Base-by-base conservation (phyloP, 1,284 basidiomycete species). In the Mycocalia duriaeana region DNA sequence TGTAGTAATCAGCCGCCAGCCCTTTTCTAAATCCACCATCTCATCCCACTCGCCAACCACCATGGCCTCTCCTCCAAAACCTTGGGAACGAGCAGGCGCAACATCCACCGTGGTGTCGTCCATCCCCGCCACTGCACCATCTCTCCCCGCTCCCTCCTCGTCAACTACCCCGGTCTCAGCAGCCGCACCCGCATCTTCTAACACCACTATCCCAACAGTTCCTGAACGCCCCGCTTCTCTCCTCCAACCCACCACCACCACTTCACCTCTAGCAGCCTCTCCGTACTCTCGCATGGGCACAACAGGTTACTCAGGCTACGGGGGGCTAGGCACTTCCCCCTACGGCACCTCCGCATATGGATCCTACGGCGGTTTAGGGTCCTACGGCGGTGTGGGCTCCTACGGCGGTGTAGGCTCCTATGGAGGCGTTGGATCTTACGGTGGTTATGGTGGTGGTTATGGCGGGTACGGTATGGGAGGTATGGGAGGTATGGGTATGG, bases 21-120 rank as follows among this genome's bases (percentile, higher is more conserved):
- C 8, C 28, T n/a, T 9, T 31, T 31, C 28, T 8, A 31, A 31
- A 31, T 31, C n/a, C 28, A 31, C 28, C 8, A n/a, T 8, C 8
- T 31, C 9, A 31, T 16, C 5, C 4, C 25, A 55, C 62, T n/a
- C n/a, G n/a, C n/a, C n/a, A n/a, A n/a, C n/a, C n/a, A n/a, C n/a
- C 25, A 89, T 88, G 85, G 79, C 76, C 25, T 89, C 89, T 20
- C 89, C 89, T 47, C 89, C 87, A 64, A 91, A 91, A 63, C 89
- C 89, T 55, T 91, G 89, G 89, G 89, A 91, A 63, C 75, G 79
- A 54, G 56, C 68, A 18, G 36, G 55, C 11, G 52, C 61, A 9
- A 16, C 63, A 26, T 28, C 57, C 13, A 35, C 63, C 1, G 18
- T 65, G 25, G 35, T 61, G 14, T 45, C 67, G 22, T 47, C 59